Evolutionary conservation across 2,329 filamentous ascomycete species (phyloP), one percentile per base, ranked within the genome.

Genomic region (Fonsecaea nubica): DNA sequence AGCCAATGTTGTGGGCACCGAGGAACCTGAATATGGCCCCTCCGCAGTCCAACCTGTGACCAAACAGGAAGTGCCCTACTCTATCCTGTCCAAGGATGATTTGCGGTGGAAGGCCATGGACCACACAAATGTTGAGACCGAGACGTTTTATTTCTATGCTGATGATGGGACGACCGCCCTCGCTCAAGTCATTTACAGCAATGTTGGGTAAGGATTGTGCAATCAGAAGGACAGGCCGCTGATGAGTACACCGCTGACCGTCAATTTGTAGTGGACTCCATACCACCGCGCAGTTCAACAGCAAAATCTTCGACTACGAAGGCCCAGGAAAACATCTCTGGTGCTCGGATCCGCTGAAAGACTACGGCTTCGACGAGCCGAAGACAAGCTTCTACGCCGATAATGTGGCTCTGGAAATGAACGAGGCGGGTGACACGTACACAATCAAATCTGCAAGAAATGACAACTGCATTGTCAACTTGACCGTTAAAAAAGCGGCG

Each of bases 181-280:
- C 79, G 88, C 87, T 67, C 95, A 99, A 84, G 86, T 98, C 80
- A 97, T 99, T 78, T 97, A 98, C 85, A 98, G 92, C 84, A 97
- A 97, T 81, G 91, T 99, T 78, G 90, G 88, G 93, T 97, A 89
- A 80, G 90, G 72, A 33, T 64, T 45, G 63, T 57, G 58, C 64
- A 60, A 69, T 50, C 48, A 30, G 6, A 36, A 32, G 13, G 15
- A 52, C 30, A 48, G 62, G 64, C 38, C 45, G 50, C 50, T 59
- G 42, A 12, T 50, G 58, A 48, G 42, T 38, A 38, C 53, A 55
- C 6, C 50, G 33, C 66, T 67, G 57, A 63, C 62, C 45, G 18
- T 42, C 61, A 36, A 15, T 54, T 30, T 66, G 72, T 76, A 97
- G 93, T 74, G 93, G 94, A 77, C 87, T 99, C 71, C 90, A 91